These are phyloP conservation scores for Silene noctiflora DNA, from an alignment of 179 eudicot species.

Conservation along the genomic window DNA sequence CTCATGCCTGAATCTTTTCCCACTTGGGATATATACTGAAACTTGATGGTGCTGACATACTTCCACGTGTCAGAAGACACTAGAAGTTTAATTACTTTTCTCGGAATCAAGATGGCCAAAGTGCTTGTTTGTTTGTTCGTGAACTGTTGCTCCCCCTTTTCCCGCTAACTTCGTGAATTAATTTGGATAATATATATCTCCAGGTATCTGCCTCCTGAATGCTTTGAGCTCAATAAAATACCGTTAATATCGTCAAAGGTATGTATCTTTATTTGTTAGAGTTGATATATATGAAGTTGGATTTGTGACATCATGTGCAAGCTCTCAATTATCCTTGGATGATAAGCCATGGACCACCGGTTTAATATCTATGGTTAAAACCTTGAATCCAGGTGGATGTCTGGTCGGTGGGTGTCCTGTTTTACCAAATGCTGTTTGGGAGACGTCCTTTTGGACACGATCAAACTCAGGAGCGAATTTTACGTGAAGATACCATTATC, in stretches of 20 bases:
- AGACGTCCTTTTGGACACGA: slow-evolving; percentile 98
- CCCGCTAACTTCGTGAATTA: neutral
- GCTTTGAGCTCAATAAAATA: slow-evolving; percentile 95
- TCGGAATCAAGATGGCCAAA: neutral
- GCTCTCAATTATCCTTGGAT: neutral
- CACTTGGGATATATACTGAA: neutral
- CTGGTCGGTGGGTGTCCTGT: slow-evolving; percentile 92
- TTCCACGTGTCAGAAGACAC: no score
- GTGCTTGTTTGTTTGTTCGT: neutral
- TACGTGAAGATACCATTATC: slow-evolving; percentile 95
- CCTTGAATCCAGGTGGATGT: slow-evolving; percentile 51
- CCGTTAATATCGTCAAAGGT: slow-evolving; percentile 98
- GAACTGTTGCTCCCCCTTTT: neutral
- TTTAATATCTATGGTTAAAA: slow-evolving; percentile 15
- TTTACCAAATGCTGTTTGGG: slow-evolving; percentile 97
- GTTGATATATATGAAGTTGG: neutral
- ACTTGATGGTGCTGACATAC: neutral
- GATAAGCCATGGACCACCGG: slow-evolving; percentile 2
- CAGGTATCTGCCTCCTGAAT: slow-evolving; percentile 99
- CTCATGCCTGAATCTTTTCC: neutral
- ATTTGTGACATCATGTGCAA: no score
- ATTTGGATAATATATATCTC: neutral
- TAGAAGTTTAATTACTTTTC: neutral
- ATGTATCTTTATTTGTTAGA: neutral
- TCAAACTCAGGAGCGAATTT: slow-evolving; percentile 88